phyloP scores from a whole-genome alignment of 768 basidiomycete species.

The Dictyophora rubrovolvata region DNA sequence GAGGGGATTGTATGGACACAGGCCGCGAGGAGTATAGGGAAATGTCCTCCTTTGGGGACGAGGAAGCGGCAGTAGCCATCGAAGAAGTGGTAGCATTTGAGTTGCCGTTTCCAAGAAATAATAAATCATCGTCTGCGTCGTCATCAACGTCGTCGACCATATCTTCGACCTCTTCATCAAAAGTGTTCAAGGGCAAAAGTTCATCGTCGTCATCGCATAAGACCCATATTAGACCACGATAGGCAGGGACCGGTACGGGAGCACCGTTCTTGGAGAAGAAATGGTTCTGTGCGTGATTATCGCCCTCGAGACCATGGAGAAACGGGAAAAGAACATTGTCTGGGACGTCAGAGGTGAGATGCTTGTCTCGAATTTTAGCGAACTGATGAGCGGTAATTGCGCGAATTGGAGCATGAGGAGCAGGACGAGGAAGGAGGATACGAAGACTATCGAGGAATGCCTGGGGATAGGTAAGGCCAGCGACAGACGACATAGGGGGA shows the following conservation, averaged over 20 bases:
- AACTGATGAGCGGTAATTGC: slow-evolving; percentile 39
- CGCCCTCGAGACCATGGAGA: slow-evolving; percentile 76
- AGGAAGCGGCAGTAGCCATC: slow-evolving; percentile 17
- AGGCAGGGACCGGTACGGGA: slow-evolving; percentile 28
- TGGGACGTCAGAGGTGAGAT: slow-evolving; percentile 60
- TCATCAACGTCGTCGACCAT: not conserved
- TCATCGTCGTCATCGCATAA: slow-evolving; percentile 58
- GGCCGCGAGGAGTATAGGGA: not conserved
- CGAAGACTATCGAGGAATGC: slow-evolving; percentile 19
- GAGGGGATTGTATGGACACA: not conserved
- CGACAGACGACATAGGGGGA: not conserved
- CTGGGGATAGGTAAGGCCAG: slow-evolving; percentile 17
- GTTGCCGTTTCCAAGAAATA: slow-evolving; percentile 19
- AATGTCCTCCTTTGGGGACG: not conserved
- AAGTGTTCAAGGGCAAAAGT: slow-evolving; percentile 16
- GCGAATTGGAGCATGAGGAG: slow-evolving; percentile 31
- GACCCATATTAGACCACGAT: slow-evolving; percentile 79
- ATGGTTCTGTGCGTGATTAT: slow-evolving; percentile 66
- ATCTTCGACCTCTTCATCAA: slow-evolving; percentile 17
- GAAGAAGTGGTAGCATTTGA: slow-evolving; percentile 13
- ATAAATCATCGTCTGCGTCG: not conserved
- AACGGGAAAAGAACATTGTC: slow-evolving; percentile 83
- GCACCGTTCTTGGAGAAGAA: slow-evolving; percentile 49
- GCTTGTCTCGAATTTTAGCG: slow-evolving; percentile 48
- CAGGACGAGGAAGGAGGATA: slow-evolving; percentile 24